A percentile compares a stretch with the other conserved stretches of the same genome.
Evolutionary conservation across 2,329 filamentous ascomycete genomes (phyloP).

Genomic region (Bertia moriformis): DNA sequence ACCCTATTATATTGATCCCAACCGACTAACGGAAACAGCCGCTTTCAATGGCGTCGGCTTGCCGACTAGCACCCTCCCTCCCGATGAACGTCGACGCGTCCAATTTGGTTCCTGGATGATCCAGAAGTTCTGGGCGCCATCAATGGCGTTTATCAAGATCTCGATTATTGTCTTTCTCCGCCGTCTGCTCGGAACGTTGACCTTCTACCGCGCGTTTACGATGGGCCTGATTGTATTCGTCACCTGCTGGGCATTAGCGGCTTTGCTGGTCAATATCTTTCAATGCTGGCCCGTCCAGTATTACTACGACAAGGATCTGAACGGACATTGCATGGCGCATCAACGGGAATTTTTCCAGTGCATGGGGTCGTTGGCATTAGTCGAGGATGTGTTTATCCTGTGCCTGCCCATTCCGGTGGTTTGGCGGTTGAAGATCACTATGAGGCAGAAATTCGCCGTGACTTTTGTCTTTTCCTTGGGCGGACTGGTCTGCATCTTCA

Average conservation of each 20-base stretch:
- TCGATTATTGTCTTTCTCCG: conserved; percentile 2
- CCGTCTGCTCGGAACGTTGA: background rate
- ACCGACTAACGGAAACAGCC: background rate
- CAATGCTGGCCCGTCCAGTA: conserved; percentile 3
- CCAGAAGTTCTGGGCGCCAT: conserved; percentile 3
- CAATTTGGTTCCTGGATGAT: conserved; percentile 3
- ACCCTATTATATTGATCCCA: background rate
- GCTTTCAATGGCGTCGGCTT: conserved; percentile 3
- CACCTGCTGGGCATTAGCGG: background rate
- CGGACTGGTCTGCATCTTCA: background rate
- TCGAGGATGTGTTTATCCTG: background rate
- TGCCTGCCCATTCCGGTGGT: background rate
- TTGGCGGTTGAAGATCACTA: background rate
- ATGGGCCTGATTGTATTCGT: background rate
- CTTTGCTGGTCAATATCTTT: conserved; percentile 2
- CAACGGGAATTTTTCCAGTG: background rate
- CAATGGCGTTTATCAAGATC: conserved; percentile 3
- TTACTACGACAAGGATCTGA: conserved; percentile 2
- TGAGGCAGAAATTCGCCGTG: background rate
- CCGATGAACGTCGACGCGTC: conserved; percentile 2
- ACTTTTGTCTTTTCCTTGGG: background rate
- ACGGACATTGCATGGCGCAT: background rate
- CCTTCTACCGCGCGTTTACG: background rate
- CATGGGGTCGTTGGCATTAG: background rate
- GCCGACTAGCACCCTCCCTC: background rate